phyloP scores from a whole-genome alignment of 1,139 yeast species.

The Geotrichum bryndzae region DNA sequence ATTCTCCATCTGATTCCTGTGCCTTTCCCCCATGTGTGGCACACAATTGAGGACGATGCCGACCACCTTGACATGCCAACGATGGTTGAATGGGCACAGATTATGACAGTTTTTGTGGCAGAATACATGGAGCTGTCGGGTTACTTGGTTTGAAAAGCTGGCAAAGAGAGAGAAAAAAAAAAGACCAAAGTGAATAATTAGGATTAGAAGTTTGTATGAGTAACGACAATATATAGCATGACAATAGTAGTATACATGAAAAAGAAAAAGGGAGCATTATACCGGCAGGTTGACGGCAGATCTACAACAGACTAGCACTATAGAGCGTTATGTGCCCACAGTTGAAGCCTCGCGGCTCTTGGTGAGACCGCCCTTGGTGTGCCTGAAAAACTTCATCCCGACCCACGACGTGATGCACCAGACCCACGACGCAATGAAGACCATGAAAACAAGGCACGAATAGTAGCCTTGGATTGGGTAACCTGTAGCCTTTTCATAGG shows the following conservation, averaged over 20 bases:
- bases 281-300: background rate
- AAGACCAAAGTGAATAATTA: background rate
- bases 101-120: constrained; percentile 34
- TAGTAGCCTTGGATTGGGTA: constrained; percentile 42
- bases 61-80: constrained; percentile 33
- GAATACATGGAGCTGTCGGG: constrained; percentile 33
- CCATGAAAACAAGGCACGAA: constrained; percentile 47
- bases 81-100: constrained; percentile 36
- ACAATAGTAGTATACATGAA: background rate
- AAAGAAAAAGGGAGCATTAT: background rate
- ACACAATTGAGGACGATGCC: constrained; percentile 40
- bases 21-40: constrained; percentile 50
- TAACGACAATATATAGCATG: background rate
- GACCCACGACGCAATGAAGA: constrained; percentile 58
- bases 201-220: background rate
- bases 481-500: constrained; percentile 33
- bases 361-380: constrained; percentile 51
- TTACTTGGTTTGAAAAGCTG: background rate
- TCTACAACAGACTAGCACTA: too few species aligned
- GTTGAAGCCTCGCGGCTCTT: background rate
- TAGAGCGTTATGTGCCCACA: background rate
- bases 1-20: constrained; percentile 48
- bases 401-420: constrained; percentile 75
- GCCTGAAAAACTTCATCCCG: constrained; percentile 70
- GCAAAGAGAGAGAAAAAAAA: too few species aligned